Evolutionary conservation across 306 rosid genomes (phyloP), one percentile per base, ranked within the genome.

Genomic region (Gillenia trifoliata): DNA sequence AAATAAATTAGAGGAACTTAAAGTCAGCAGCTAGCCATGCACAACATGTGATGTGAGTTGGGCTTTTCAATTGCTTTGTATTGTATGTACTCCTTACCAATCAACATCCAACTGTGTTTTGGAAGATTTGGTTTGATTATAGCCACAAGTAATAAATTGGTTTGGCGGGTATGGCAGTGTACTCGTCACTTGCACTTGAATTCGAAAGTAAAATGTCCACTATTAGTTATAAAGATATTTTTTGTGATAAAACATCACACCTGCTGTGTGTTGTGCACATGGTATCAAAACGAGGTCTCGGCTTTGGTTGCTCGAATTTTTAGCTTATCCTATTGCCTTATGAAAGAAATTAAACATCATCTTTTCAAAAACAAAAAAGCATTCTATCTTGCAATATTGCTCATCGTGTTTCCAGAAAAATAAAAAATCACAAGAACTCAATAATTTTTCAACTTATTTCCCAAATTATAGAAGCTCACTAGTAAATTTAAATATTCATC

Each of bases 41-140:
- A 73, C 43, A 30, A 20, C 81, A 4, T 61, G 76, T 77, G 76
- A 70, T 16, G 52, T 47, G 20, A 47, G 52, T 16, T 47, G 52
- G 52, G 52, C 9, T 38, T 38, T 38, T 11, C 52, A 1, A 17
- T 47, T 16, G 52, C 52, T 47, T 47, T 47, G 8, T 0, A 4
- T 16, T 47, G 20, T 15, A 47, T 47, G 41, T 38, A 7, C n/a
- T n/a, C 11, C 8, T 15, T 47, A 45, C 52, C 52, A 5, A 47
- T 16, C 20, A 47, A 5, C 3, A 47, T 47, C 8, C 8, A 38
- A 1, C 20, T 5, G 52, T 47, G 52, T 45, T 15, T 45, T 45
- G 52, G 52, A 47, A 47, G 52, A 15, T 45, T 15, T 47, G 52
- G 20, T 47, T 47, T 47, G 52, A 45, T 45, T 45, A 45, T 45